phyloP scores from a whole-genome alignment of 306 rosid species.

The Vigna unguiculata region DNA sequence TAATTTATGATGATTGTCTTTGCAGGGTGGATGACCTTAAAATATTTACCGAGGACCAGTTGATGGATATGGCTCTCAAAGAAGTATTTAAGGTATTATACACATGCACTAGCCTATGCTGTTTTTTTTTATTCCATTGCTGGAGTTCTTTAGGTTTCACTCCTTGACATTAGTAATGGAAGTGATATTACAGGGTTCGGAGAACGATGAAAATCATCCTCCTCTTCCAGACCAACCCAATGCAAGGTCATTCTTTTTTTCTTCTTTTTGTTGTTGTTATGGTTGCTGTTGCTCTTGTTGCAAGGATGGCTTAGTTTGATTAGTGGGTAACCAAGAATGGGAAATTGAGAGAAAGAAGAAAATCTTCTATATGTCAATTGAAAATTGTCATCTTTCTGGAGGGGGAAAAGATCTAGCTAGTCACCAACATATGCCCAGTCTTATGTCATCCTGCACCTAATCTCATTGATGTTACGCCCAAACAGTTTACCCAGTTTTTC shows the following conservation, averaged over 20 bases:
- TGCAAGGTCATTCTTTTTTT: constrained; percentile 33
- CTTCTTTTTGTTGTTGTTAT: not conserved
- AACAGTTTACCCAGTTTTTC: not conserved
- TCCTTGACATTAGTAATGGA: not conserved
- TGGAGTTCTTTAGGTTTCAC: not conserved
- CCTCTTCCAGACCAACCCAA: constrained; percentile 47
- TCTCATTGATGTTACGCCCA: not conserved
- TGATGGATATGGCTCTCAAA: constrained; percentile 84
- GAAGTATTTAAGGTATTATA: constrained; percentile 58
- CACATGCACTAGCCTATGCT: not conserved
- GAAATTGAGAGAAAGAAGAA: not conserved
- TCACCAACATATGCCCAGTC: not conserved
- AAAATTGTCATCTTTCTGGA: not conserved
- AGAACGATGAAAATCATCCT: constrained; percentile 41
- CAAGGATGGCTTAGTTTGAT: not conserved
- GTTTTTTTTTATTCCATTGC: not conserved
- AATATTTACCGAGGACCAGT: constrained; percentile 71
- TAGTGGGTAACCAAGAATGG: not conserved
- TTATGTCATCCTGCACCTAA: not conserved
- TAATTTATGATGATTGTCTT: not conserved
- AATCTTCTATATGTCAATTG: not conserved
- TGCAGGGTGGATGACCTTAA: constrained; percentile 82
- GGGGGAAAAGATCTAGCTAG: not conserved
- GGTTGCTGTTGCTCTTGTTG: not conserved
- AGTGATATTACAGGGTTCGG: constrained; percentile 41